phyloP scores from a whole-genome alignment of 2,329 filamentous ascomycete species.

The Colletotrichum godetiae region DNA sequence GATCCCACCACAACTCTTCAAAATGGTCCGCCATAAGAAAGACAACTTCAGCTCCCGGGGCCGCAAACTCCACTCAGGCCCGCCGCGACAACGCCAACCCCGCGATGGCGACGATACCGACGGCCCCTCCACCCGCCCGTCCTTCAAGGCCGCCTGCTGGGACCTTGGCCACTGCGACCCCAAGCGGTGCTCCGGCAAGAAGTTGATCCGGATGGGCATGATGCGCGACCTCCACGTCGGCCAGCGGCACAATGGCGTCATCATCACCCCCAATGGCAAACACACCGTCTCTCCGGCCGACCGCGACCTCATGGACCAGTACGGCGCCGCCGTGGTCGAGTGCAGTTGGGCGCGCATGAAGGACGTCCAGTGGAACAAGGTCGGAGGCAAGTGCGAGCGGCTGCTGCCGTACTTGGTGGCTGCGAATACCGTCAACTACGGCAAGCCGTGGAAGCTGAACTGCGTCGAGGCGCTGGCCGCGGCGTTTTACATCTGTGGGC shows the following conservation, averaged over 20 bases:
- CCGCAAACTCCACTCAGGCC: slow-evolving; percentile 71
- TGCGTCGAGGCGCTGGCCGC: slow-evolving; percentile 96
- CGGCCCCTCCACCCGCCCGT: slow-evolving; percentile 50
- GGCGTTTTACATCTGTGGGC: slow-evolving; percentile 92
- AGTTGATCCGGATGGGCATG: slow-evolving; percentile 88
- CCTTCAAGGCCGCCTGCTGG: slow-evolving; percentile 96
- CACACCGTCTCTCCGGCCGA: slow-evolving; percentile 86
- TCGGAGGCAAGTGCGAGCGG: slow-evolving; percentile 93
- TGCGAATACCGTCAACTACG: slow-evolving; percentile 97
- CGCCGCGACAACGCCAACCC: slow-evolving; percentile 65
- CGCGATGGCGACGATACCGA: slow-evolving; percentile 48
- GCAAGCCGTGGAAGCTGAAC: slow-evolving; percentile 93
- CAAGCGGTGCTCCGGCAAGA: slow-evolving; percentile 95
- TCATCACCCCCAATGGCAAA: slow-evolving; percentile 96
- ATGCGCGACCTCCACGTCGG: slow-evolving; percentile 95
- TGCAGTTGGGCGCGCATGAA: slow-evolving; percentile 95
- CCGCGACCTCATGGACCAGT: slow-evolving; percentile 82
- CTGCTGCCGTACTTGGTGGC: slow-evolving; percentile 94
- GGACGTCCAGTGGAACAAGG: slow-evolving; percentile 90
- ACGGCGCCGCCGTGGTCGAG: slow-evolving; percentile 95
- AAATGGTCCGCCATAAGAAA: slow-evolving; percentile 97
- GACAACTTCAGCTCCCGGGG: slow-evolving; percentile 79
- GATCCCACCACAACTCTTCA: neutral
- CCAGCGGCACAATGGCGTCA: slow-evolving; percentile 90
- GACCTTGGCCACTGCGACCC: slow-evolving; percentile 98